A percentile compares a stretch with the other conserved stretches of the same genome.
Evolutionary conservation across 139 green algal species (phyloP).

Genomic region (Chlamydomonas applanata): DNA sequence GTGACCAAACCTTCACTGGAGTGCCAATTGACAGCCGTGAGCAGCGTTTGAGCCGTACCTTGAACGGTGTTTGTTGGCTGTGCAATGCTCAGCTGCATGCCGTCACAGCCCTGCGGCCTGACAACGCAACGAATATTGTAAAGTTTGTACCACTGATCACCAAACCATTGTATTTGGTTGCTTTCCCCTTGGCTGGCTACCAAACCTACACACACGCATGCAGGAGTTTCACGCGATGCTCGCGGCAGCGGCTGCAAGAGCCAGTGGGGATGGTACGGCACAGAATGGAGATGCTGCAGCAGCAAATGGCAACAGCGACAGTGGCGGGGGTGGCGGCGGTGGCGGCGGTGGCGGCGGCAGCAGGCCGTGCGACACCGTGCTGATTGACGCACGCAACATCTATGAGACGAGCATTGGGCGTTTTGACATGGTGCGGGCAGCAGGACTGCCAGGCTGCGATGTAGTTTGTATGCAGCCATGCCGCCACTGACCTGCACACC

Average conservation of each 20-base stretch:
- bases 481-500: too few species aligned
- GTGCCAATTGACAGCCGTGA: too few species aligned
- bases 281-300: background rate
- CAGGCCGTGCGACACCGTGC: conserved; percentile 43
- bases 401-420: conserved; percentile 79
- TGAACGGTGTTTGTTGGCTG: too few species aligned
- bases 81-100: too few species aligned
- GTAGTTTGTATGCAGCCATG: too few species aligned
- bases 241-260: background rate
- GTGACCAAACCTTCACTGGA: too few species aligned
- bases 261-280: background rate
- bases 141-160: background rate
- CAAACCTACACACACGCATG: conserved; percentile 42
- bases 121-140: background rate
- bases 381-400: conserved; percentile 75
- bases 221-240: conserved; percentile 62
- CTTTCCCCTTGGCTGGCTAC: background rate
- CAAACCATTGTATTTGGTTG: background rate
- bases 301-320: background rate
- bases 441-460: too few species aligned
- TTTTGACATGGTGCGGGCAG: conserved; percentile 24
- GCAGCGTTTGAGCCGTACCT: too few species aligned
- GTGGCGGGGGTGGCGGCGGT: background rate
- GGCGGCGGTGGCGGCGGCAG: background rate
- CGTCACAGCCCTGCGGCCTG: too few species aligned